A percentile compares a stretch with the other conserved stretches of the same genome.
Evolutionary conservation across 139 green algal species (phyloP).

Genomic region (Nannochloris sp.): DNA sequence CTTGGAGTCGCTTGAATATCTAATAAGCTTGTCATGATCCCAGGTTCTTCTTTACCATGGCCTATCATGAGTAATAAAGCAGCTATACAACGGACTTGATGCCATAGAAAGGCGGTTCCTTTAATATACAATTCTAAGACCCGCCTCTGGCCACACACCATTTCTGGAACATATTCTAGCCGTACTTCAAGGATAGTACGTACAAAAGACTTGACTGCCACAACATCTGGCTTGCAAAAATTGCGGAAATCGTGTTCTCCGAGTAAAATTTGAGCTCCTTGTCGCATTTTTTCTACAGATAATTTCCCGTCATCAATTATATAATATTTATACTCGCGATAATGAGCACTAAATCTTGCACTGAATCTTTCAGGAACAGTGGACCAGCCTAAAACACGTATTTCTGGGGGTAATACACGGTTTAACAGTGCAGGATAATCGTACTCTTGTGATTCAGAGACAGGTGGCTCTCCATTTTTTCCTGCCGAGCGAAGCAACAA

Average conservation of each 20-base stretch:
- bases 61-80: slow-evolving; percentile 89
- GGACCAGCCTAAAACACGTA: slow-evolving; percentile 77
- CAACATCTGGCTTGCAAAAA: slow-evolving; percentile 83
- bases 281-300: slow-evolving; percentile 68
- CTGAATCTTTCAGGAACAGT: slow-evolving; percentile 61
- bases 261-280: slow-evolving; percentile 59
- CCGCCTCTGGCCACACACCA: background rate
- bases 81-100: slow-evolving; percentile 93
- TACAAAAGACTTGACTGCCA: slow-evolving; percentile 48
- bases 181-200: slow-evolving; percentile 44
- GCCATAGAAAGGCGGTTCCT: slow-evolving; percentile 81
- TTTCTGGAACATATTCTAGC: background rate
- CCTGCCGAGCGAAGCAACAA: slow-evolving; percentile 60
- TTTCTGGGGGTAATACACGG: slow-evolving; percentile 47
- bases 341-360: slow-evolving; percentile 65
- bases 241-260: slow-evolving; percentile 93
- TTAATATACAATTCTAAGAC: slow-evolving; percentile 42
- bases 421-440: slow-evolving; percentile 82
- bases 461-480: slow-evolving; percentile 12
- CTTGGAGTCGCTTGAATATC: slow-evolving; percentile 44
- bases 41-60: slow-evolving; percentile 59
- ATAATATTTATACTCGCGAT: slow-evolving; percentile 89
- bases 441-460: slow-evolving; percentile 47
- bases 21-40: slow-evolving; percentile 62
- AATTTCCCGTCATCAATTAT: slow-evolving; percentile 52